phyloP scores from a whole-genome alignment of 768 basidiomycete genomes.

The Crucibulum laeve region DNA sequence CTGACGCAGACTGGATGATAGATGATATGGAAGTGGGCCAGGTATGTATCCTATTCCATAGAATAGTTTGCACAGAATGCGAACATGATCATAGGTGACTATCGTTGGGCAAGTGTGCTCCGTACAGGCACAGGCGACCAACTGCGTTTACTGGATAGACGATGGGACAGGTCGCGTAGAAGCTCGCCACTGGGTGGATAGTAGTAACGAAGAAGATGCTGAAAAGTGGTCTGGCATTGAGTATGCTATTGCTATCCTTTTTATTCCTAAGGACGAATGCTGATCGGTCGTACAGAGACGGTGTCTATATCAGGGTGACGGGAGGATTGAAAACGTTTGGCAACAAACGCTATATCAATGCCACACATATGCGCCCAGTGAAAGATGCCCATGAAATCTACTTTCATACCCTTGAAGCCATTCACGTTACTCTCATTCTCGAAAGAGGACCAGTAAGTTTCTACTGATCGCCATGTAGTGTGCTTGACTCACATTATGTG shows the following conservation, averaged over 20 bases:
- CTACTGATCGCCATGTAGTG: background rate
- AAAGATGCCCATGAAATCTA: constrained; percentile 73
- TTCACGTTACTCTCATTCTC: constrained; percentile 61
- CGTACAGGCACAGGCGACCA: constrained; percentile 70
- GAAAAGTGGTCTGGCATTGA: constrained; percentile 44
- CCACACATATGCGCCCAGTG: constrained; percentile 64
- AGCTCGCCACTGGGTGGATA: constrained; percentile 80
- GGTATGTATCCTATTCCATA: constrained; percentile 31
- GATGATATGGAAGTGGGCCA: constrained; percentile 80
- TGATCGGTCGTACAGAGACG: constrained; percentile 43
- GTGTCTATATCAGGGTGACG: constrained; percentile 75
- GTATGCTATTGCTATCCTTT: constrained; percentile 17
- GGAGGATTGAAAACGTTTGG: constrained; percentile 82
- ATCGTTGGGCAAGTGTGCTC: constrained; percentile 71
- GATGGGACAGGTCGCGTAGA: constrained; percentile 39
- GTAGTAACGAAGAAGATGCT: constrained; percentile 50
- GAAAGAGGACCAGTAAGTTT: constrained; percentile 61
- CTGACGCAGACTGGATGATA: constrained; percentile 85
- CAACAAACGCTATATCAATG: constrained; percentile 78
- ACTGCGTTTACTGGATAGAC: constrained; percentile 40
- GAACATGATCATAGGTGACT: constrained; percentile 46
- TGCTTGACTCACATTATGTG: constrained; percentile 3
- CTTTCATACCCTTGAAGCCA: constrained; percentile 77
- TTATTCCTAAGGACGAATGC: constrained; percentile 1
- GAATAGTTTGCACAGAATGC: background rate